These are phyloP conservation scores for Bremia lactucae DNA, from an alignment of 352 stramenopile species.

Conservation along the genomic window DNA sequence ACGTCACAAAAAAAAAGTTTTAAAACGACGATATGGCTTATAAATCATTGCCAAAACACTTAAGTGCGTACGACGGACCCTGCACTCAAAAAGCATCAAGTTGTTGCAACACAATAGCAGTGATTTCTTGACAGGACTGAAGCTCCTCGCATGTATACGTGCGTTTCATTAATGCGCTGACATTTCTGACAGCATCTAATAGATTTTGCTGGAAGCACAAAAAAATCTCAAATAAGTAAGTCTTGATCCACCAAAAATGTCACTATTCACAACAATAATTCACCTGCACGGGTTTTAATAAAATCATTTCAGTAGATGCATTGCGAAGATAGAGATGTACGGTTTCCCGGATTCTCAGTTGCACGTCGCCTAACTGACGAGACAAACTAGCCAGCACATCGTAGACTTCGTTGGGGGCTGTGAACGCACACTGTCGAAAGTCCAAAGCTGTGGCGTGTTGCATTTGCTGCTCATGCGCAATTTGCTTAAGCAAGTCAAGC, in stretches of 20 bases:
- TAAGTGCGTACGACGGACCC: too few relatives aligned
- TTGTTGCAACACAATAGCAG: constrained; percentile 34
- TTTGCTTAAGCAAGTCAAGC: constrained; percentile 54
- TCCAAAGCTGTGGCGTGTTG: constrained; percentile 27
- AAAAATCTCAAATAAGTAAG: neutral
- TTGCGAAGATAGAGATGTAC: constrained; percentile 77
- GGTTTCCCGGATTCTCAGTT: constrained; percentile 37
- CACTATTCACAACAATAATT: neutral
- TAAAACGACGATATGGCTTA: too few relatives aligned
- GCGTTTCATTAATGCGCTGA: constrained; percentile 49
- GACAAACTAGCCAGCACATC: constrained; percentile 37
- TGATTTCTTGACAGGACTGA: constrained; percentile 27
- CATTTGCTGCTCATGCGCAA: constrained; percentile 33
- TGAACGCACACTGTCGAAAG: constrained; percentile 37
- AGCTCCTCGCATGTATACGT: constrained; percentile 44
- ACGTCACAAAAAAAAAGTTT: too few relatives aligned
- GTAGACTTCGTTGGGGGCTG: constrained; percentile 25
- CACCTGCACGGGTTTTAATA: constrained; percentile 80
- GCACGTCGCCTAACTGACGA: constrained; percentile 24
- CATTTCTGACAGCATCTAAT: constrained; percentile 46
- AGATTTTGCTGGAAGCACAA: constrained; percentile 39
- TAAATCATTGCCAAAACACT: too few relatives aligned
- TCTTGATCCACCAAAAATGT: constrained; percentile 1
- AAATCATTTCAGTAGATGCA: constrained; percentile 62
- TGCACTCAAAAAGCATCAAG: constrained; percentile 35